Percentiles rank a stretch among this genome's conserved stretches.
These are phyloP conservation scores for Eucommia ulmoides DNA, from an alignment of 257 asterid genomes.

Conservation along the genomic window DNA sequence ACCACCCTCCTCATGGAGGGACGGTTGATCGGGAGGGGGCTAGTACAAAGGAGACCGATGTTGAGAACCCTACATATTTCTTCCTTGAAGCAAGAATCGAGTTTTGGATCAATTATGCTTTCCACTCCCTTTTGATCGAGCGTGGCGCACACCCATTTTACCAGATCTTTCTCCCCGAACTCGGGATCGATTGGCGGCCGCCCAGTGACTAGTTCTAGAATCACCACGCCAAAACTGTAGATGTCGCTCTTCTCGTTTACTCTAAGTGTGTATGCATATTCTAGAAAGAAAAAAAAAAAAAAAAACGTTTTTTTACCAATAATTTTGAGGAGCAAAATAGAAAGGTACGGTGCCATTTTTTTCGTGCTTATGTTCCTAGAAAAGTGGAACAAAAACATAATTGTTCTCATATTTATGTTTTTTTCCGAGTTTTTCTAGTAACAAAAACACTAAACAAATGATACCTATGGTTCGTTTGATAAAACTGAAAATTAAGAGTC, in stretches of 20 bases:
- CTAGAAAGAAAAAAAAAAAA: constrained; percentile 43
- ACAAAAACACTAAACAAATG: no score
- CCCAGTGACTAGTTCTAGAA: constrained; percentile 68
- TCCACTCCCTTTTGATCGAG: constrained; percentile 80
- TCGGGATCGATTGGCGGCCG: constrained; percentile 81
- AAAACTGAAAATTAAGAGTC: no score
- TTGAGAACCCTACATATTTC: constrained; percentile 70
- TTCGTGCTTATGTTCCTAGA: no score
- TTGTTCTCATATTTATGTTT: no score
- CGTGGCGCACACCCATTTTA: constrained; percentile 81
- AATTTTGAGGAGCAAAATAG: no score
- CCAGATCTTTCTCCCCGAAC: constrained; percentile 84
- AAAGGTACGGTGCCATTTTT: no score
- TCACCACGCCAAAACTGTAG: constrained; percentile 85
- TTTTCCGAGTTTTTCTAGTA: no score
- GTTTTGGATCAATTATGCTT: constrained; percentile 65
- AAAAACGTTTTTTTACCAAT: no score
- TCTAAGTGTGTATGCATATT: constrained; percentile 80
- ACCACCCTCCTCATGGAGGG: constrained; percentile 95
- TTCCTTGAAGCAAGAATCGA: constrained; percentile 75
- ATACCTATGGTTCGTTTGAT: no score
- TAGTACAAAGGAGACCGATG: constrained; percentile 87
- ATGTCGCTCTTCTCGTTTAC: constrained; percentile 95
- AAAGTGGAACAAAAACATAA: no score
- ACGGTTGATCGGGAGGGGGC: constrained; percentile 85